phyloP scores from a whole-genome alignment of 2,329 filamentous ascomycete species.

The Colletotrichum viniferum region DNA sequence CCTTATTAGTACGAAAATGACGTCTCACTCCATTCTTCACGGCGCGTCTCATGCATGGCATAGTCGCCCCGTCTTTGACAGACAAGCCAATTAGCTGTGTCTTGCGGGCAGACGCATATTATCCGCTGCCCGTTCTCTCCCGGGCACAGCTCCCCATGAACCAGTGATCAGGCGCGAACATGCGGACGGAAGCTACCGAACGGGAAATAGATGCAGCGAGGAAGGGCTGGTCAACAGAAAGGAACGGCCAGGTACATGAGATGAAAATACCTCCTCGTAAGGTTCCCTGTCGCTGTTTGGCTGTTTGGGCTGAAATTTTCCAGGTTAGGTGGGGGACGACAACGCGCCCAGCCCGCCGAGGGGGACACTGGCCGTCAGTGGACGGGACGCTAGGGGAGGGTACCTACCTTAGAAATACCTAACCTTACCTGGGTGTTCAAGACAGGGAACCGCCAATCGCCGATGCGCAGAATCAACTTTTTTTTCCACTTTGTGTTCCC shows the following conservation, averaged over 20 bases:
- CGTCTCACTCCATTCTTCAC: background rate
- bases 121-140: background rate
- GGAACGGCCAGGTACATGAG: background rate
- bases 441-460: background rate
- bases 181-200: background rate
- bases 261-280: background rate
- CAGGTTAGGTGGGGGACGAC: background rate
- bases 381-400: background rate
- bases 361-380: background rate
- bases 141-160: background rate
- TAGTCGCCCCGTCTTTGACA: background rate
- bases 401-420: background rate
- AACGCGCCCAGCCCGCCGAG: background rate
- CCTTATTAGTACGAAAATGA: background rate
- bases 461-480: constrained; percentile 12
- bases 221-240: background rate
- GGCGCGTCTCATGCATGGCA: background rate
- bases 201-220: background rate
- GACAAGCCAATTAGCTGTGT: background rate
- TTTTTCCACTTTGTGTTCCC: constrained; percentile 5
- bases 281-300: background rate
- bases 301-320: constrained; percentile 16
- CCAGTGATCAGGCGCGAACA: background rate
- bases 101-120: background rate
- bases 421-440: background rate